These are phyloP conservation scores for Penicillium sp. DNA, from an alignment of 2,329 filamentous ascomycete genomes.

Conservation along the genomic window DNA sequence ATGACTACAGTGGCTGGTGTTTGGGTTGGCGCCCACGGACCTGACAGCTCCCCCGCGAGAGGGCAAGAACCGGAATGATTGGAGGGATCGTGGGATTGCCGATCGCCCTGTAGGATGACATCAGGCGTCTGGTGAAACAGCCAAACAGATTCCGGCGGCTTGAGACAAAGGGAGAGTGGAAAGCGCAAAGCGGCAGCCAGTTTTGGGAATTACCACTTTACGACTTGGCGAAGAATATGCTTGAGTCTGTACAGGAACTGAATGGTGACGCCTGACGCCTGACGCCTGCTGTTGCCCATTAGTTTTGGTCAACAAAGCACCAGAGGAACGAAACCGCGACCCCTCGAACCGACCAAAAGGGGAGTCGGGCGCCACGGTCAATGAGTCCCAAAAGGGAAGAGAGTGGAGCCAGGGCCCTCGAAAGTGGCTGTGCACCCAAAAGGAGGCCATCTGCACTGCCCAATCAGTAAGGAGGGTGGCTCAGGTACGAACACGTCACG, in stretches of 20 bases:
- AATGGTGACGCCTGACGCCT: background rate
- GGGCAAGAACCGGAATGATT: constrained; percentile 29
- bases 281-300: background rate
- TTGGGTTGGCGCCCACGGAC: constrained; percentile 22
- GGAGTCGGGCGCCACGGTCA: background rate
- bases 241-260: background rate
- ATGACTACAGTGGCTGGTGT: constrained; percentile 38
- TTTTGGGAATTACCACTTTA: background rate
- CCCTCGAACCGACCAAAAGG: background rate
- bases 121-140: constrained; percentile 44
- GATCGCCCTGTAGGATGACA: constrained; percentile 38
- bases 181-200: background rate
- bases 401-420: constrained; percentile 15
- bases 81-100: constrained; percentile 32
- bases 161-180: constrained; percentile 16
- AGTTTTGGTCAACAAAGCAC: background rate
- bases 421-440: constrained; percentile 15
- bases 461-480: background rate
- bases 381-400: constrained; percentile 14
- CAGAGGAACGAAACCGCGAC: background rate
- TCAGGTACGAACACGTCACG: constrained; percentile 10
- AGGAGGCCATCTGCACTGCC: background rate
- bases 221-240: background rate
- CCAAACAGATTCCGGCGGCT: constrained; percentile 23
- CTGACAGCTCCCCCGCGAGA: constrained; percentile 20